These are phyloP conservation scores for Larix kaempferi DNA, from an alignment of 75 land plant species.

Conservation along the genomic window DNA sequence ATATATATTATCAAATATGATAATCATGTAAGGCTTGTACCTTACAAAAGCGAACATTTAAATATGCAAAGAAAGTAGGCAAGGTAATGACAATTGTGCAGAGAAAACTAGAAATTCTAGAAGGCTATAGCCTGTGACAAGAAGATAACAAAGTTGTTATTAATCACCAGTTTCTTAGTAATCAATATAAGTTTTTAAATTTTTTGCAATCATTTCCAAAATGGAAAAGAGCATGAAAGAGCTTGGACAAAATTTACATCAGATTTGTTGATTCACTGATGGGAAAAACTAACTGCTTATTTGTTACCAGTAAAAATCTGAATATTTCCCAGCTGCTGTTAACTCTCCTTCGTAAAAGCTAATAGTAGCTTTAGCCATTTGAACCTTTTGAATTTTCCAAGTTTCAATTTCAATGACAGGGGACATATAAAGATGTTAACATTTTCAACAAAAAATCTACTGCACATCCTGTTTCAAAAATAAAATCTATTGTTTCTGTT, in stretches of 20 bases:
- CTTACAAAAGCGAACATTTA: too few species aligned
- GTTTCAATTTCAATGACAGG: too few species aligned
- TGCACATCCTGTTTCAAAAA: background rate
- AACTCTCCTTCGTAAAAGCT: too few species aligned
- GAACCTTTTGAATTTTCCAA: too few species aligned
- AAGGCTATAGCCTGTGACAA: background rate
- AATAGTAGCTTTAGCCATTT: too few species aligned
- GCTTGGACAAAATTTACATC: background rate
- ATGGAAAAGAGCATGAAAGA: background rate
- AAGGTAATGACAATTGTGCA: too few species aligned
- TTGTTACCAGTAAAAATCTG: background rate
- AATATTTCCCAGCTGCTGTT: background rate
- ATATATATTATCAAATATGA: too few species aligned
- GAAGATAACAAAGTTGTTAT: too few species aligned
- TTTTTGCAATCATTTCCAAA: background rate
- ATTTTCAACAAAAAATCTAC: background rate
- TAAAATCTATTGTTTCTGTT: background rate
- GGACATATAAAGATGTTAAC: background rate
- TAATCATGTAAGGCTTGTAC: too few species aligned
- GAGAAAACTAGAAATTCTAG: too few species aligned
- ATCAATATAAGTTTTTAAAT: background rate
- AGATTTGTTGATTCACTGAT: background rate
- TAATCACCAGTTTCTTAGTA: background rate
- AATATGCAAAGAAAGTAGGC: too few species aligned
- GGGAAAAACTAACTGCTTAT: background rate